Percentiles rank a stretch among this genome's conserved stretches.
phyloP scores from a whole-genome alignment of 139 green algal species.

The Volvox africanus region DNA sequence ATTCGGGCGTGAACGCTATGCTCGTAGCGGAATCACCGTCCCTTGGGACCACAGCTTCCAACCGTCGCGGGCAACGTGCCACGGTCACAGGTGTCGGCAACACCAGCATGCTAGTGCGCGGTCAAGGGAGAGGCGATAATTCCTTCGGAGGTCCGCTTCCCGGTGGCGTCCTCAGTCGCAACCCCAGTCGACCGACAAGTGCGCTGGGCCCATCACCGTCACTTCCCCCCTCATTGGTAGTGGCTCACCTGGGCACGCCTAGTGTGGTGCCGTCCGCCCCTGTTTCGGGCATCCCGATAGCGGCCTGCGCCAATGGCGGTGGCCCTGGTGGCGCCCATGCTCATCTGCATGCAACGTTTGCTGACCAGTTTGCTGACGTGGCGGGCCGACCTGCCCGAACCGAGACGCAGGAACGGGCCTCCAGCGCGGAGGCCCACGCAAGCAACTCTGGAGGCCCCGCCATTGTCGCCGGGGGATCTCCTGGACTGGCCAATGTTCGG shows the following conservation, averaged over 20 bases:
- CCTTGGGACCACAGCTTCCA: not conserved
- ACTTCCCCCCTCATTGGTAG: too few relatives aligned
- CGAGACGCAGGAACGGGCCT: not conserved
- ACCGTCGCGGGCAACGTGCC: not conserved
- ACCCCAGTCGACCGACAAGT: slow-evolving; percentile 3
- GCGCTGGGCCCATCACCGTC: not conserved
- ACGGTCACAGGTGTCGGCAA: not conserved
- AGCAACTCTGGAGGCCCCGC: not conserved
- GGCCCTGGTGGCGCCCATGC: not conserved
- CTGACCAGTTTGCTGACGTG: not conserved
- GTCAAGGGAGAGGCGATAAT: not conserved
- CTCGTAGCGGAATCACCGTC: not conserved
- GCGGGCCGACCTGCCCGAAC: not conserved
- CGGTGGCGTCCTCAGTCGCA: not conserved
- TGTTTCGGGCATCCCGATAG: too few relatives aligned
- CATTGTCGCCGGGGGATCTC: not conserved
- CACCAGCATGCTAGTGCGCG: not conserved
- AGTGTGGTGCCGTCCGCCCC: not conserved
- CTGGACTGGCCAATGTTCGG: not conserved
- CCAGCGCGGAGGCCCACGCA: not conserved
- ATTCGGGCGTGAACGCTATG: not conserved
- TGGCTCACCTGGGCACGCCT: not conserved
- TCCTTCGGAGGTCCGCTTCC: not conserved
- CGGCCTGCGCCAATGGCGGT: not conserved
- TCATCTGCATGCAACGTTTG: slow-evolving; percentile 24